phyloP scores from a whole-genome alignment of 1,284 basidiomycete species.

The Veloboletus limbatus region DNA sequence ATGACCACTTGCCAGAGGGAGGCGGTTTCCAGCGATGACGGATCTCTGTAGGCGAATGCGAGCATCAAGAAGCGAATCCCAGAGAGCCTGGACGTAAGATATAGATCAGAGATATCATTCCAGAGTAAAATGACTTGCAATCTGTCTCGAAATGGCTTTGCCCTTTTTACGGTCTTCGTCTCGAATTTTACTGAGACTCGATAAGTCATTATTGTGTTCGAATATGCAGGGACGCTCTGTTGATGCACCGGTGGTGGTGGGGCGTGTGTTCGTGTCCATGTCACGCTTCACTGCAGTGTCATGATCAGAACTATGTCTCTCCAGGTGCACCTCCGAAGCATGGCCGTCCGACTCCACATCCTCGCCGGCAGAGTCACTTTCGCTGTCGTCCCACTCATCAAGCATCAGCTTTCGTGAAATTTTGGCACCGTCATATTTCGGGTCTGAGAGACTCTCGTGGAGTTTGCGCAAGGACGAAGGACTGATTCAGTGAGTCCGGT shows the following conservation, averaged over 20 bases:
- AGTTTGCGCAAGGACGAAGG: slow-evolving; percentile 66
- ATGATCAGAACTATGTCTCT: slow-evolving; percentile 15
- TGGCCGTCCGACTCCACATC: slow-evolving; percentile 10
- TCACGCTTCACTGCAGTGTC: slow-evolving; percentile 2
- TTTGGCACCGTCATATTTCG: slow-evolving; percentile 74
- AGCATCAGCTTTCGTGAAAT: slow-evolving; percentile 60
- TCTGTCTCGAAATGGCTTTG: slow-evolving; percentile 76
- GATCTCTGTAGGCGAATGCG: slow-evolving; percentile 89
- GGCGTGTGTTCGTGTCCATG: too few species aligned
- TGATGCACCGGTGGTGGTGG: background rate
- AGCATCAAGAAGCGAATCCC: slow-evolving; percentile 82
- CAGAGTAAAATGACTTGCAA: slow-evolving; percentile 49
- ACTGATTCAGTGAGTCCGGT: slow-evolving; percentile 38
- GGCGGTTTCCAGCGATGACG: slow-evolving; percentile 56
- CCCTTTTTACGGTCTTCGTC: slow-evolving; percentile 75
- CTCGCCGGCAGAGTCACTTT: slow-evolving; percentile 33
- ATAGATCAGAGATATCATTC: slow-evolving; percentile 6
- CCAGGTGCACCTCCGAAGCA: slow-evolving; percentile 27
- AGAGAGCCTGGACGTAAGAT: slow-evolving; percentile 56
- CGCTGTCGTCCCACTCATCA: slow-evolving; percentile 41
- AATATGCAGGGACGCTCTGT: slow-evolving; percentile 7
- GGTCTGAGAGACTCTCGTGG: slow-evolving; percentile 59
- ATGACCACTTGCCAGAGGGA: slow-evolving; percentile 48
- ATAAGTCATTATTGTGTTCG: slow-evolving; percentile 46
- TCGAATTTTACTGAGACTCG: slow-evolving; percentile 54